Percentiles rank a stretch among this genome's conserved stretches.
Conservation (phyloP, 768 basidiomycete species). For the Tylopilus vinaceipallidus region DNA sequence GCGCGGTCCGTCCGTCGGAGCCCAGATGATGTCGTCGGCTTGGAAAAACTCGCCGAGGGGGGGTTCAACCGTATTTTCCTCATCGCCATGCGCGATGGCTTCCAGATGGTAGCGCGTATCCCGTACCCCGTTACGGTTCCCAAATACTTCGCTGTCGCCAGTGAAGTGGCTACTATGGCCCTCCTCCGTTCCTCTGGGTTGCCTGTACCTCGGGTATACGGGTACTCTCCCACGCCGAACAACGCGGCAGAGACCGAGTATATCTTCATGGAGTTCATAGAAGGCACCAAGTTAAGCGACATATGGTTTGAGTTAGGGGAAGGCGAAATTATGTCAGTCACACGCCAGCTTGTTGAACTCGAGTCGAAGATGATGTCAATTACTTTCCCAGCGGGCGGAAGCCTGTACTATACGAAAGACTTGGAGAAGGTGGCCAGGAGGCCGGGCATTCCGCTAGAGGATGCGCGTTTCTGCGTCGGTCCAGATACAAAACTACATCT, state of each 20-base stretch:
- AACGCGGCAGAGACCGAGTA: too few relatives aligned
- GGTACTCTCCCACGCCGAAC: neutral
- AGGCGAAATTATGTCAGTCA: neutral
- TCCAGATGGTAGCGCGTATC: slow-evolving; percentile 14
- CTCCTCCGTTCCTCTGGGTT: slow-evolving; percentile 3
- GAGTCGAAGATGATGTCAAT: slow-evolving; percentile 6
- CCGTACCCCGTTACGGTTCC: neutral
- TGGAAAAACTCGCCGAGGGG: slow-evolving; percentile 44
- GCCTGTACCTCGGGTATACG: neutral
- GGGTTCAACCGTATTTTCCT: slow-evolving; percentile 33
- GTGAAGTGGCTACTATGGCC: slow-evolving; percentile 4
- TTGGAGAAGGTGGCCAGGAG: neutral
- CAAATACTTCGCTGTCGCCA: slow-evolving; percentile 3
- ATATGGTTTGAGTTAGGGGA: neutral
- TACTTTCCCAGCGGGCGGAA: slow-evolving; percentile 1
- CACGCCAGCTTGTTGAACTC: neutral
- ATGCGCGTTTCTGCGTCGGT: neutral
- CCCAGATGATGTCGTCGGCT: slow-evolving; percentile 35
- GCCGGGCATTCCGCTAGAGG: neutral
- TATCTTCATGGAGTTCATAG: neutral
- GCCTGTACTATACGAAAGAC: neutral
- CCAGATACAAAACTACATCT: too few relatives aligned
- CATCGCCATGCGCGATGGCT: slow-evolving; percentile 25
- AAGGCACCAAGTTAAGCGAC: neutral
- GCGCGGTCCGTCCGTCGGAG: slow-evolving; percentile 40